phyloP scores from a whole-genome alignment of 805 yeast genomes.

The Hemisphaericaspora nanyangensis region DNA sequence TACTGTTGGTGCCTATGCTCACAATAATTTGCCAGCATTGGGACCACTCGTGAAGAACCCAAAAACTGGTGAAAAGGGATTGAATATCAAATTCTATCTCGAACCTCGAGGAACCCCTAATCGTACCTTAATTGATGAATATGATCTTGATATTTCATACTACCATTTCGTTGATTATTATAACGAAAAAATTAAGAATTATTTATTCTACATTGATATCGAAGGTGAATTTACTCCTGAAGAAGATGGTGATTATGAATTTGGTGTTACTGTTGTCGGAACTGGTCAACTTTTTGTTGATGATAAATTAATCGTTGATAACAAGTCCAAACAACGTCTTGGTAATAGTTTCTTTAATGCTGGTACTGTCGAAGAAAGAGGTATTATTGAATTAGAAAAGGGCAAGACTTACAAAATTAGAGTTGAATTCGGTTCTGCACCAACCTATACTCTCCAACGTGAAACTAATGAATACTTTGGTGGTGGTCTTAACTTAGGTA shows the following conservation, averaged over 20 bases:
- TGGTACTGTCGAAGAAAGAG: slow-evolving; percentile 47
- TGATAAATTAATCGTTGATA: slow-evolving; percentile 51
- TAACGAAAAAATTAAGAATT: slow-evolving; percentile 13
- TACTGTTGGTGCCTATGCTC: slow-evolving; percentile 28
- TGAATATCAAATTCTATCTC: slow-evolving; percentile 18
- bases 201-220: slow-evolving; percentile 41
- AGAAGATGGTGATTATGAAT: slow-evolving; percentile 44
- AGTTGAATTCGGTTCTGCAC: slow-evolving; percentile 44
- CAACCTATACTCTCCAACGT: slow-evolving; percentile 10
- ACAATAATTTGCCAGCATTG: slow-evolving; percentile 25
- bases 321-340: slow-evolving; percentile 45
- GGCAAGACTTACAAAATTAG: slow-evolving; percentile 43
- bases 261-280: slow-evolving; percentile 51
- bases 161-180: slow-evolving; percentile 21
- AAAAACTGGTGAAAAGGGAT: slow-evolving; percentile 20
- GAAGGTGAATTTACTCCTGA: slow-evolving; percentile 45
- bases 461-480: slow-evolving; percentile 19
- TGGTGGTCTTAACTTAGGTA: slow-evolving; percentile 21
- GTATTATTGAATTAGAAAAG: slow-evolving; percentile 31
- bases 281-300: slow-evolving; percentile 53
- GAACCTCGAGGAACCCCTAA: slow-evolving; percentile 12
- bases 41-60: slow-evolving; percentile 18
- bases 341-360: slow-evolving; percentile 51
- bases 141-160: slow-evolving; percentile 13
- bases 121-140: slow-evolving; percentile 17